phyloP scores from a whole-genome alignment of 1,139 yeast genomes.

The Hemisphaericaspora lyxosophila region DNA sequence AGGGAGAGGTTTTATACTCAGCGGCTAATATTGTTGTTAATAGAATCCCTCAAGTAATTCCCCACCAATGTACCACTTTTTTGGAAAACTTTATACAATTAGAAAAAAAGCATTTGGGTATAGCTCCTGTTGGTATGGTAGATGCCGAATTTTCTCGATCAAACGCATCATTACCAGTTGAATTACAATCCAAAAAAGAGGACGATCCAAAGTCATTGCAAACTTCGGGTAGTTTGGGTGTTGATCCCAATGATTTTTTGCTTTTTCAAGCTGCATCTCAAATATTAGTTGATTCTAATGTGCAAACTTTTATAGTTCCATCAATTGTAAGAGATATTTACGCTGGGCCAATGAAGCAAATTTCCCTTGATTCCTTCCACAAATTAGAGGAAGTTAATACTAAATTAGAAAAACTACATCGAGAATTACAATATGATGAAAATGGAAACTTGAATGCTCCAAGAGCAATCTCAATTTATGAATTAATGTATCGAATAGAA shows the following conservation, averaged over 20 bases:
- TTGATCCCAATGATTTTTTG: conserved; percentile 29
- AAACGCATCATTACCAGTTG: conserved; percentile 22
- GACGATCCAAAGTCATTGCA: not conserved
- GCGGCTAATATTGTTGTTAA: conserved; percentile 45
- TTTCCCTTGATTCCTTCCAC: conserved; percentile 35
- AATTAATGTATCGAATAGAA: conserved; percentile 39
- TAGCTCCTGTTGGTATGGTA: conserved; percentile 43
- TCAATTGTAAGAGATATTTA: conserved; percentile 33
- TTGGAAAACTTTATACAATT: conserved; percentile 28
- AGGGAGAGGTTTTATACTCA: conserved; percentile 56
- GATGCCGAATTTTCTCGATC: conserved; percentile 33
- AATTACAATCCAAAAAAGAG: conserved; percentile 14
- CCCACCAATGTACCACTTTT: conserved; percentile 23
- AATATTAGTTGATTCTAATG: conserved; percentile 35
- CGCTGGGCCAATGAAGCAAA: conserved; percentile 25
- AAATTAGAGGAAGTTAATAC: conserved; percentile 30
- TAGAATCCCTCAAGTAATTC: conserved; percentile 57
- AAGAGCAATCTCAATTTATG: conserved; percentile 49
- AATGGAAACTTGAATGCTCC: conserved; percentile 43
- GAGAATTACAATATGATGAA: conserved; percentile 49
- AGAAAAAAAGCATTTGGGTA: conserved; percentile 32
- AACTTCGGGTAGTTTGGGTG: conserved; percentile 6
- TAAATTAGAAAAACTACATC: conserved; percentile 55
- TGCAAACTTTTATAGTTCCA: conserved; percentile 41
- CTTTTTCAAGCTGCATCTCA: conserved; percentile 42